A percentile compares a stretch with the other conserved stretches of the same genome.
phyloP scores from a whole-genome alignment of 306 rosid species.

The Cercis canadensis region DNA sequence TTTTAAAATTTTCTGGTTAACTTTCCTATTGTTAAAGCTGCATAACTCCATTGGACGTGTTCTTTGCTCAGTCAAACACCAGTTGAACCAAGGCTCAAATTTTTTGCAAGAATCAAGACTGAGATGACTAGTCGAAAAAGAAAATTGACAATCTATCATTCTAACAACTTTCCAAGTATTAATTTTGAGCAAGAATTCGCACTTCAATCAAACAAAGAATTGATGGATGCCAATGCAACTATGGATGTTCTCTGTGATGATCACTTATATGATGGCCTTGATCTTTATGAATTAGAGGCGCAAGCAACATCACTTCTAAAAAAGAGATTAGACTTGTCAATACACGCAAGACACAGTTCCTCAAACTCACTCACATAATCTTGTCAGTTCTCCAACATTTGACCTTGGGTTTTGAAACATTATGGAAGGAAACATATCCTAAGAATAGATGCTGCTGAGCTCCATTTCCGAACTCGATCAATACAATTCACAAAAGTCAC shows the following conservation, averaged over 20 bases:
- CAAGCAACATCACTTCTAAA: conserved; percentile 74
- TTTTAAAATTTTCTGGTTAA: neutral
- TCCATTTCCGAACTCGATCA: conserved; percentile 11
- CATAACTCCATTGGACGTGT: conserved; percentile 65
- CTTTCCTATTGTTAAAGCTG: conserved; percentile 12
- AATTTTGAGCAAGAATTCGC: no score
- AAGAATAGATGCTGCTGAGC: neutral
- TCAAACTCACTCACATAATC: conserved; percentile 38
- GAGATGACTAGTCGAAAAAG: conserved; percentile 56
- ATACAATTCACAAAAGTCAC: neutral
- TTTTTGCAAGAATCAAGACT: conserved; percentile 37
- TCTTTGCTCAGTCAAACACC: conserved; percentile 95
- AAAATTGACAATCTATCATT: conserved; percentile 54
- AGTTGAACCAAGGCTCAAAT: conserved; percentile 37
- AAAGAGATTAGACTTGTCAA: conserved; percentile 54
- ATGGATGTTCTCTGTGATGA: no score
- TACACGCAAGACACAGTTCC: conserved; percentile 45
- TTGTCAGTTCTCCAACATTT: conserved; percentile 67
- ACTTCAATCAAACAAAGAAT: no score
- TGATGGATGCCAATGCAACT: no score
- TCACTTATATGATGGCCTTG: conserved; percentile 67
- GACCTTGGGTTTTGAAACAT: conserved; percentile 78
- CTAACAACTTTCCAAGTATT: no score
- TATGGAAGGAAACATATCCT: no score
- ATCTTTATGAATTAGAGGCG: conserved; percentile 82